These are phyloP conservation scores for Ustilaginoidea virens DNA, from an alignment of 2,329 filamentous ascomycete species.

Conservation along the genomic window DNA sequence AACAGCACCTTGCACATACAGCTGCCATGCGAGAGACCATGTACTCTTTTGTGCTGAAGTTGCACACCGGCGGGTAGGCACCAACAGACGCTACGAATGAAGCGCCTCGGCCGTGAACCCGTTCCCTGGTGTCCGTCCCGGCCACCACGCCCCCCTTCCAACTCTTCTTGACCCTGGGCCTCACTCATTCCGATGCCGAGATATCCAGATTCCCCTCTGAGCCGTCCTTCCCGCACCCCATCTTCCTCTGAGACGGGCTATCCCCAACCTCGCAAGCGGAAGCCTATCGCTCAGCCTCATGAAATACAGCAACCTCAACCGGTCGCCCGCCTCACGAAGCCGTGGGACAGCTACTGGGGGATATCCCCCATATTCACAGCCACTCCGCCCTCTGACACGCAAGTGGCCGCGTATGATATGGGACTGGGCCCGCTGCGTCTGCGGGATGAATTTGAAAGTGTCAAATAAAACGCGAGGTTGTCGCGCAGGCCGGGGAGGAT, in stretches of 20 bases:
- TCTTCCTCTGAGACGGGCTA: slow-evolving; percentile 1
- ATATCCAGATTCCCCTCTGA: slow-evolving; percentile 1
- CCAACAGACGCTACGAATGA: too few species aligned
- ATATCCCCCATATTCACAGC: slow-evolving; percentile 4
- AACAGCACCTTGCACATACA: too few species aligned
- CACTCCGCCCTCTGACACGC: slow-evolving; percentile 3
- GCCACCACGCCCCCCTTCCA: slow-evolving; percentile 1
- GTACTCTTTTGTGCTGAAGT: too few species aligned
- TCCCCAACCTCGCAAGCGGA: slow-evolving; percentile 3
- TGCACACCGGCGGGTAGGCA: too few species aligned
- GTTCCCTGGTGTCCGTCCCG: background rate
- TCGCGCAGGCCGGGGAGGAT: slow-evolving; percentile 18
- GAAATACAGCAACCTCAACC: slow-evolving; percentile 3
- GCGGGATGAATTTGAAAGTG: slow-evolving; percentile 23
- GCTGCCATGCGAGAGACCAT: too few species aligned
- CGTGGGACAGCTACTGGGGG: slow-evolving; percentile 2
- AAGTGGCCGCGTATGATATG: slow-evolving; percentile 15
- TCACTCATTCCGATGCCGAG: slow-evolving; percentile 3
- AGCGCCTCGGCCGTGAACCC: slow-evolving; percentile 4
- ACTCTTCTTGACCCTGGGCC: slow-evolving; percentile 3
- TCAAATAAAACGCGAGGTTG: slow-evolving; percentile 25
- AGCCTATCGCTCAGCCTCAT: slow-evolving; percentile 3
- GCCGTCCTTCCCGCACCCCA: slow-evolving; percentile 1
- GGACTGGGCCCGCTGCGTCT: slow-evolving; percentile 16
- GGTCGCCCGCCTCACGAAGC: slow-evolving; percentile 3